phyloP scores from a whole-genome alignment of 441 rosid genomes.

The Omphalea diandra region DNA sequence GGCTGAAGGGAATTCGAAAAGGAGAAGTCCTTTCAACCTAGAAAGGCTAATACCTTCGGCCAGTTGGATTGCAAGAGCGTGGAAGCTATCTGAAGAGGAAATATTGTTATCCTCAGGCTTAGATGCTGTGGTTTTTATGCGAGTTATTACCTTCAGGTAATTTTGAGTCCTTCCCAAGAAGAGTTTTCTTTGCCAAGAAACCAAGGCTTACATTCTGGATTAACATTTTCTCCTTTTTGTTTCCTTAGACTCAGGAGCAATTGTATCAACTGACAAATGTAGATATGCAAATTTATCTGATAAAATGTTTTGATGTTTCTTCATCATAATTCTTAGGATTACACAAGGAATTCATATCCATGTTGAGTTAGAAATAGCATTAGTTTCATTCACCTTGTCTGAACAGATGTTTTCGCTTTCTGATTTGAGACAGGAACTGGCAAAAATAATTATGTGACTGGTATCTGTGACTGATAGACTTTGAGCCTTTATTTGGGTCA shows the following conservation, averaged over 20 bases:
- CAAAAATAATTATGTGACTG: not conserved
- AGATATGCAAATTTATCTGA: not conserved
- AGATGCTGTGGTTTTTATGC: conserved; percentile 84
- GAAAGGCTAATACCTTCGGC: conserved; percentile 79
- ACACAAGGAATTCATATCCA: no score
- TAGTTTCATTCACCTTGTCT: not conserved
- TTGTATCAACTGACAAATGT: not conserved
- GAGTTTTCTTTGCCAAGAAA: conserved; percentile 2
- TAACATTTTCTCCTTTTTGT: not conserved
- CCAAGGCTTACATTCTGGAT: not conserved
- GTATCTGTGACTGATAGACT: not conserved
- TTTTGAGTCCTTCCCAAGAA: conserved; percentile 9
- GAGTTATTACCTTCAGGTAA: conserved; percentile 79
- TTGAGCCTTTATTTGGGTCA: not conserved
- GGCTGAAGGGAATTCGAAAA: conserved; percentile 58
- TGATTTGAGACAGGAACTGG: not conserved
- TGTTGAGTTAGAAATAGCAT: not conserved
- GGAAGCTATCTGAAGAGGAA: conserved; percentile 70
- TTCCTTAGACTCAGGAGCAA: not conserved
- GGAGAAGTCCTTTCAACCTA: conserved; percentile 57
- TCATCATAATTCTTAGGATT: no score
- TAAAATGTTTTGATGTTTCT: not conserved
- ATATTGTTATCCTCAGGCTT: conserved; percentile 63
- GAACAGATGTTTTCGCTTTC: not conserved
- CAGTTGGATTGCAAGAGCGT: conserved; percentile 79